Evolutionary conservation across 2,329 filamentous ascomycete species (phyloP).

Genomic region (Alternaria ventricosa): DNA sequence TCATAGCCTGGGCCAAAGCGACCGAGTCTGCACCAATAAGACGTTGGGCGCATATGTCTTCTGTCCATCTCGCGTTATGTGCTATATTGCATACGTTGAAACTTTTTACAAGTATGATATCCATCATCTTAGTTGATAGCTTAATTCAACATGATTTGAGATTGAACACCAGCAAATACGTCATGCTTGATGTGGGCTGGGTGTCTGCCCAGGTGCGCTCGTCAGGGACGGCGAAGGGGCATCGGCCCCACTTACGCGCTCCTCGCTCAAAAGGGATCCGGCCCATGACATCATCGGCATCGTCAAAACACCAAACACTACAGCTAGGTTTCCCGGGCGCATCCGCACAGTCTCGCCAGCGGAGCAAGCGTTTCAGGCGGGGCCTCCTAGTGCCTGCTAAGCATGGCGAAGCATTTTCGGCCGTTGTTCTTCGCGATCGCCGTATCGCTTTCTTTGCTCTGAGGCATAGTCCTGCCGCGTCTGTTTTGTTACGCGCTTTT

Average conservation of each 20-base stretch:
- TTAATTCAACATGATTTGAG: background rate
- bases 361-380: background rate
- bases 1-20: constrained; percentile 9
- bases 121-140: background rate
- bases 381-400: constrained; percentile 6
- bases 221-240: background rate
- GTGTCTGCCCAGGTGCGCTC: background rate
- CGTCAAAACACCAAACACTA: constrained; percentile 5
- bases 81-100: background rate
- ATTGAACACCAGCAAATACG: background rate
- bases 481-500: constrained; percentile 1
- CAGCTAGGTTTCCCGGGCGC: constrained; percentile 1
- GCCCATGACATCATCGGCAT: constrained; percentile 14
- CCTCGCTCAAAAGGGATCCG: background rate
- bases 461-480: background rate
- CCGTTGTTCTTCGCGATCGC: background rate
- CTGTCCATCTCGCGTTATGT: background rate
- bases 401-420: constrained; percentile 15
- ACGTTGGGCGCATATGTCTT: background rate
- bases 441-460: background rate
- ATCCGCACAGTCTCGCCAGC: constrained; percentile 4
- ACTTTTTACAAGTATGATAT: background rate
- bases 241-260: background rate
- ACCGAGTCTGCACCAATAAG: background rate
- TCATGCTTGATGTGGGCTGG: background rate